A percentile compares a stretch with the other conserved stretches of the same genome.
Conservation (phyloP, 768 basidiomycete genomes). For the Boletales sp. region DNA sequence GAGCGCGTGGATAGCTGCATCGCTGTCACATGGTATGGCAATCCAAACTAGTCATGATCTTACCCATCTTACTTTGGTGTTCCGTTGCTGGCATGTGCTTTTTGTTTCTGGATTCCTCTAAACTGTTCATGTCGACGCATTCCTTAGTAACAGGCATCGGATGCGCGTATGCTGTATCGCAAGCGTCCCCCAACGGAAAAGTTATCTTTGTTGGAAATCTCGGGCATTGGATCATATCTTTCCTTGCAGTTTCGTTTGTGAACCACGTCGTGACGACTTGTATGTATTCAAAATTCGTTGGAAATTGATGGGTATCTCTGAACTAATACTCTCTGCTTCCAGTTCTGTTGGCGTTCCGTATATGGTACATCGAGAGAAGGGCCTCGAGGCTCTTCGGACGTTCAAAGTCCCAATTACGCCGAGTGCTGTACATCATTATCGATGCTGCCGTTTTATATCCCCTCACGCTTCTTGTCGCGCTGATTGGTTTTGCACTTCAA, state of each 20-base stretch:
- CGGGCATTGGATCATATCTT: too few relatives aligned
- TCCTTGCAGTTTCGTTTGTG: too few relatives aligned
- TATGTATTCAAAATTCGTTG: too few relatives aligned
- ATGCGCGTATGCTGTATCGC: too few relatives aligned
- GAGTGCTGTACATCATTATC: slow-evolving; percentile 25
- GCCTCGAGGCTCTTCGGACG: slow-evolving; percentile 10
- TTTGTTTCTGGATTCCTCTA: background rate
- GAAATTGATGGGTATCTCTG: too few relatives aligned
- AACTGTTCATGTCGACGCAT: too few relatives aligned
- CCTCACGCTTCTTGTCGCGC: slow-evolving; percentile 28
- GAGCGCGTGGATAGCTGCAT: slow-evolving; percentile 1
- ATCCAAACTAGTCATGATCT: slow-evolving; percentile 11
- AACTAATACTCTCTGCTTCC: background rate
- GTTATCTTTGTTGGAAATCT: too few relatives aligned
- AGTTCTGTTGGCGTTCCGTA: slow-evolving; percentile 25
- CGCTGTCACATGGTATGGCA: slow-evolving; percentile 25
- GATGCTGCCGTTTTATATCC: slow-evolving; percentile 36
- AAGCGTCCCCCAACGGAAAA: too few relatives aligned
- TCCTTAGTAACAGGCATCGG: background rate
- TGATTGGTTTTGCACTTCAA: slow-evolving; percentile 26
- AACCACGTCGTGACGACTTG: too few relatives aligned
- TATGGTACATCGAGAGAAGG: slow-evolving; percentile 22
- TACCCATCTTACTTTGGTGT: slow-evolving; percentile 24
- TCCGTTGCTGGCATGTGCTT: slow-evolving; percentile 14
- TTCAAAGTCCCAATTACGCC: background rate